phyloP scores from a whole-genome alignment of 2,329 filamentous ascomycete species.

The Didymella arachidicola region DNA sequence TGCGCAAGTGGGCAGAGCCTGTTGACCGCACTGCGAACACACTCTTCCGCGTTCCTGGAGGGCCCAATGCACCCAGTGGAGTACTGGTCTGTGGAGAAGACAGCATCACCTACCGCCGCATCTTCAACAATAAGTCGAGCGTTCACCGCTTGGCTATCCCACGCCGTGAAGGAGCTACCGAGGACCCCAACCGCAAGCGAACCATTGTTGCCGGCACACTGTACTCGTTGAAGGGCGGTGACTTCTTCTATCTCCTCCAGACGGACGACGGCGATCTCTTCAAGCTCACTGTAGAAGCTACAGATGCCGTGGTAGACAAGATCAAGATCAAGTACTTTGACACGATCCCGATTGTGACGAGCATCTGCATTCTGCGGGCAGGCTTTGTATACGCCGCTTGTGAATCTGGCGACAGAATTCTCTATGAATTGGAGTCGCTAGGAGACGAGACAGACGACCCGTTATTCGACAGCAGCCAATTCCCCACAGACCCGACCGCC shows the following conservation, averaged over 20 bases:
- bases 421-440: constrained; percentile 97
- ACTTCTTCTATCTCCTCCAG: constrained; percentile 95
- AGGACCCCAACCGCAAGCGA: constrained; percentile 90
- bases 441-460: constrained; percentile 93
- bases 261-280: constrained; percentile 98
- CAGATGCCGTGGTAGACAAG: constrained; percentile 66
- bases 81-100: constrained; percentile 95
- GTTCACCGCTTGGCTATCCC: constrained; percentile 90
- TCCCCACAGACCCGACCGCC: constrained; percentile 75
- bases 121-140: constrained; percentile 73
- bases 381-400: constrained; percentile 93
- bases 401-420: constrained; percentile 90
- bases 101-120: constrained; percentile 95
- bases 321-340: constrained; percentile 98
- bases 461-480: constrained; percentile 84
- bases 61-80: constrained; percentile 90
- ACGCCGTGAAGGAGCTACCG: constrained; percentile 82
- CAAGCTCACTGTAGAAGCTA: constrained; percentile 95
- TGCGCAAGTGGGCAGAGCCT: constrained; percentile 93
- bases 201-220: constrained; percentile 91
- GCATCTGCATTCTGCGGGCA: constrained; percentile 90
- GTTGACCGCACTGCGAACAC: constrained; percentile 90
- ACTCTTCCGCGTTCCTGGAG: constrained; percentile 94
- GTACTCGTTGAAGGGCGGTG: constrained; percentile 91
- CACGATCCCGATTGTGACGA: constrained; percentile 87